A percentile compares a stretch with the other conserved stretches of the same genome.
phyloP scores from a whole-genome alignment of 140 eudicot genomes.

The Stevia rebaudiana region DNA sequence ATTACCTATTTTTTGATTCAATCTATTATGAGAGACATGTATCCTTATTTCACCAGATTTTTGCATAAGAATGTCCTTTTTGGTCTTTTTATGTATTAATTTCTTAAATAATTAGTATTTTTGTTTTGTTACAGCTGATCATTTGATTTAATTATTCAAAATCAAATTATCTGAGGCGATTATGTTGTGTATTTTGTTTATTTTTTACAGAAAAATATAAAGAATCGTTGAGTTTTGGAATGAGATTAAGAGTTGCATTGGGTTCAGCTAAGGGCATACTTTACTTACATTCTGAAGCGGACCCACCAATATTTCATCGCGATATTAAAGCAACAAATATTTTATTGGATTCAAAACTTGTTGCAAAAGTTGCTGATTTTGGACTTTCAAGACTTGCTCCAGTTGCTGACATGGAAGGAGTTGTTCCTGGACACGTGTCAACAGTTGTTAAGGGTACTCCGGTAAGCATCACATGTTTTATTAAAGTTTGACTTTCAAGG shows the following conservation, averaged over 20 bases:
- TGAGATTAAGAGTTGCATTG: conserved; percentile 56
- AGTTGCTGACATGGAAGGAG: conserved; percentile 71
- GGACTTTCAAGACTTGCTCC: conserved; percentile 95
- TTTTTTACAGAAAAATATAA: conserved; percentile 43
- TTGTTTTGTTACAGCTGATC: neutral
- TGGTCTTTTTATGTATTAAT: neutral
- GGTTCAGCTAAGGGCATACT: conserved; percentile 86
- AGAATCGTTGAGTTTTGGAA: conserved; percentile 58
- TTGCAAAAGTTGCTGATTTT: conserved; percentile 89
- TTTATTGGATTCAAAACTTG: conserved; percentile 52
- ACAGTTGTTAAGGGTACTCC: conserved; percentile 97
- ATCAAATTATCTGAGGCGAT: neutral
- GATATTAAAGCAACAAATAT: conserved; percentile 93
- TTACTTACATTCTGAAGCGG: conserved; percentile 85
- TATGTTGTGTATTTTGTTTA: conserved; percentile 1
- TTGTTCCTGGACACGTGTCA: conserved; percentile 69
- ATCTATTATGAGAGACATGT: no score
- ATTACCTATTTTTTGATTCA: no score
- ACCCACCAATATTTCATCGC: conserved; percentile 93
- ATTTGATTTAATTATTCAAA: neutral
- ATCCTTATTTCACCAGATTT: neutral
- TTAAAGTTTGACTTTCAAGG: conserved; percentile 12
- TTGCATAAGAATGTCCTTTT: neutral
- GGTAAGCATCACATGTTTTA: conserved; percentile 30
- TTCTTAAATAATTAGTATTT: neutral